Evolutionary conservation across 352 stramenopile genomes (phyloP).

Genomic region (Globisporangium ultimum): DNA sequence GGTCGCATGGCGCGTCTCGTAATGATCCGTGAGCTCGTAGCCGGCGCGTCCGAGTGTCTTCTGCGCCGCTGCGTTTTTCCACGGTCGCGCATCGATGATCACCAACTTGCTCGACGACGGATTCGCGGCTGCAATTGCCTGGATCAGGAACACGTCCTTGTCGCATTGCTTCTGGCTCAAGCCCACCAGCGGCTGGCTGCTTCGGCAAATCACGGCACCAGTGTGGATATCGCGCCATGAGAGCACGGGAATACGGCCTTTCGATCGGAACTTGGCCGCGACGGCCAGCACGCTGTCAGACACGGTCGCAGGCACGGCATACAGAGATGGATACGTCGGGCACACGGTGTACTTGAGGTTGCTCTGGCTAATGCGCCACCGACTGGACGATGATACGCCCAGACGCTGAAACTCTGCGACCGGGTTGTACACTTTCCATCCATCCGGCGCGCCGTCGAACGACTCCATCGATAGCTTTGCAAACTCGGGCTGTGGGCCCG

Average conservation of each 20-base stretch:
- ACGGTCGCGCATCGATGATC: slow-evolving; percentile 89
- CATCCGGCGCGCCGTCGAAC: slow-evolving; percentile 45
- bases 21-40: slow-evolving; percentile 86
- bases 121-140: slow-evolving; percentile 73
- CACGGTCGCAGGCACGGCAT: slow-evolving; percentile 61
- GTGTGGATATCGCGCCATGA: slow-evolving; percentile 76
- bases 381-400: slow-evolving; percentile 48
- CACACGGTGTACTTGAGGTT: slow-evolving; percentile 75
- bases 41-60: slow-evolving; percentile 86
- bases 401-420: slow-evolving; percentile 69
- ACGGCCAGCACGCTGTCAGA: slow-evolving; percentile 59
- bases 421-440: slow-evolving; percentile 69
- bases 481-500: slow-evolving; percentile 52
- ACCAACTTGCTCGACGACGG: slow-evolving; percentile 77
- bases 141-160: slow-evolving; percentile 82
- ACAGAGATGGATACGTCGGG: slow-evolving; percentile 72
- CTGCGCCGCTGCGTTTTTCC: slow-evolving; percentile 89
- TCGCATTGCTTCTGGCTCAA: slow-evolving; percentile 79
- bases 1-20: slow-evolving; percentile 62
- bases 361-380: slow-evolving; percentile 65
- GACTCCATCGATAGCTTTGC: slow-evolving; percentile 56
- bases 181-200: slow-evolving; percentile 82
- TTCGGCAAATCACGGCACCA: slow-evolving; percentile 75
- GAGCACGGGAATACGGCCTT: slow-evolving; percentile 76
- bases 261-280: slow-evolving; percentile 84